Conservation (phyloP, 352 stramenopile genomes). For the Phytophthora quininea region DNA sequence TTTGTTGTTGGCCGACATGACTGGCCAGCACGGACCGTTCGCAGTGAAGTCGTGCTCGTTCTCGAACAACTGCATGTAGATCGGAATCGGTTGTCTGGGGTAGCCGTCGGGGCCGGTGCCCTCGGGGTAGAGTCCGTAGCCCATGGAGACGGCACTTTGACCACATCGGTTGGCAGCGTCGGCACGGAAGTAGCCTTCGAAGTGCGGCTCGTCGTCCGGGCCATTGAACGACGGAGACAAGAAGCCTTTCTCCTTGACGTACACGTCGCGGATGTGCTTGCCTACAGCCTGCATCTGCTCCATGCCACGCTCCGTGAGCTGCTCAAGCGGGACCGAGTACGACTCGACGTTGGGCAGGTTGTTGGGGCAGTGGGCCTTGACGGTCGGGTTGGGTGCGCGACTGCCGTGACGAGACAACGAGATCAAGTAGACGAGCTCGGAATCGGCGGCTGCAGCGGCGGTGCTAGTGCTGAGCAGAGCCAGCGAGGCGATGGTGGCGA, state of each 20-base stretch:
- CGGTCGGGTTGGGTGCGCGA: constrained; percentile 69
- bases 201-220: constrained; percentile 50
- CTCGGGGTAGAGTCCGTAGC: constrained; percentile 74
- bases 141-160: constrained; percentile 71
- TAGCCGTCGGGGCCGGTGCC: constrained; percentile 66
- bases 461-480: constrained; percentile 16
- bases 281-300: constrained; percentile 69
- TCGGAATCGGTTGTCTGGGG: constrained; percentile 63
- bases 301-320: constrained; percentile 79
- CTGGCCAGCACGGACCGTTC: constrained; percentile 64
- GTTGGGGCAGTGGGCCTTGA: constrained; percentile 69
- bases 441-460: constrained; percentile 25
- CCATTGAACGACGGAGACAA: constrained; percentile 74
- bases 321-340: constrained; percentile 72
- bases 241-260: constrained; percentile 68
- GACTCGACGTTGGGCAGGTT: constrained; percentile 61
- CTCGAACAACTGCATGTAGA: constrained; percentile 83
- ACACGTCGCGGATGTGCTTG: constrained; percentile 71
- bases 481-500: constrained; percentile 29
- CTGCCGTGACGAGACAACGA: constrained; percentile 77
- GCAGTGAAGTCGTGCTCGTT: constrained; percentile 84
- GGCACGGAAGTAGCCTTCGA: constrained; percentile 79
- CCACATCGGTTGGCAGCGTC: constrained; percentile 72
- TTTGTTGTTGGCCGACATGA: constrained; percentile 60
- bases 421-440: constrained; percentile 69